phyloP scores from a whole-genome alignment of 257 asterid genomes.

The Fraxinus cuspidata region DNA sequence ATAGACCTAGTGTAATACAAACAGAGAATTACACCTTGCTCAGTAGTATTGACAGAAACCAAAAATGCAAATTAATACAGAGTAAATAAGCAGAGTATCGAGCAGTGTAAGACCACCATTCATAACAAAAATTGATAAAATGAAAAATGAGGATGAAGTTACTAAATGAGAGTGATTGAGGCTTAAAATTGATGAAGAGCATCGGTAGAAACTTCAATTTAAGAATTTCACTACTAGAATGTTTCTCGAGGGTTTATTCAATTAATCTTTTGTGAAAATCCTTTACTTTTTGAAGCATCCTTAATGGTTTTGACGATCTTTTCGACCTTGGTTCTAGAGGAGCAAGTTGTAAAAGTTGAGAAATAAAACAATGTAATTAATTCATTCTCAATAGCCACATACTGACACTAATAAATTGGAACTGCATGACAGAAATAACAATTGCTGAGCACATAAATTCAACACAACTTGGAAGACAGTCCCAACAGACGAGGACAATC shows the following conservation, averaged over 20 bases:
- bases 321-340: neutral
- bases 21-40: neutral
- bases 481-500: neutral
- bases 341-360: neutral
- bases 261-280: neutral
- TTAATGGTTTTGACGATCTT: neutral
- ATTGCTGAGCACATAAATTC: neutral
- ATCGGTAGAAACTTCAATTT: neutral
- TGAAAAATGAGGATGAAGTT: neutral
- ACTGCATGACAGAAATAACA: neutral
- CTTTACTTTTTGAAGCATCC: neutral
- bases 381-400: neutral
- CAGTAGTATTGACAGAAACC: neutral
- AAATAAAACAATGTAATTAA: neutral
- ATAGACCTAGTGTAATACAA: neutral
- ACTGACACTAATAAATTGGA: neutral
- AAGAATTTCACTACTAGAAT: neutral
- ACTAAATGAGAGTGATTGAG: neutral
- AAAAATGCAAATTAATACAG: slow-evolving; percentile 4
- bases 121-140: neutral
- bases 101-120: slow-evolving; percentile 7
- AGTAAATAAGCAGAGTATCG: slow-evolving; percentile 12
- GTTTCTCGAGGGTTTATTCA: neutral
- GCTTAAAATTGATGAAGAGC: neutral
- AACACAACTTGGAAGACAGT: neutral